Conservation (phyloP, 2,329 filamentous ascomycete genomes). For the Cercospora sp. region DNA sequence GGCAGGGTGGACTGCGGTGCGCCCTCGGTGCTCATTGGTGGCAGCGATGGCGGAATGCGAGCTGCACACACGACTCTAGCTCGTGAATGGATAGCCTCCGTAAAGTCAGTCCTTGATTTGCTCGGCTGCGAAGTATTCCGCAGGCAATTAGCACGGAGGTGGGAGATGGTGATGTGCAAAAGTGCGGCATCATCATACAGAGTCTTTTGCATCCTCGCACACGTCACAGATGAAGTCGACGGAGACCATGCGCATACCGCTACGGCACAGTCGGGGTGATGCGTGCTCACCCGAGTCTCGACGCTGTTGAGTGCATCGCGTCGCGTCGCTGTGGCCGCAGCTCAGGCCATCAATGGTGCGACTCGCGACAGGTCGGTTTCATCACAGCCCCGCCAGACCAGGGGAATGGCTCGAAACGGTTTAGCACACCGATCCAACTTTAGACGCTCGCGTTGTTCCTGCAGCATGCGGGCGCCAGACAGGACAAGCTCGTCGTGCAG, state of each 20-base stretch:
- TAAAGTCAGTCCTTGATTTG: background rate
- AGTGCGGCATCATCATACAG: background rate
- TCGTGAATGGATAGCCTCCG: slow-evolving; percentile 6
- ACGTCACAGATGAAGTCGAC: background rate
- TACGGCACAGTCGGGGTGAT: background rate
- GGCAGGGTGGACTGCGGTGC: background rate
- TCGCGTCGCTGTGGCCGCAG: background rate
- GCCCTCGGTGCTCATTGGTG: background rate
- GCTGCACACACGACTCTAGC: background rate
- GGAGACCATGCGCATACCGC: background rate
- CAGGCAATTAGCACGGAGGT: background rate
- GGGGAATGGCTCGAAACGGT: background rate
- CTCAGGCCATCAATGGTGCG: background rate
- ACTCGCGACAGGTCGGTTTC: background rate
- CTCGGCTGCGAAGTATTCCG: slow-evolving; percentile 3
- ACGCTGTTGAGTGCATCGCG: background rate
- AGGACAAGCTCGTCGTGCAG: background rate
- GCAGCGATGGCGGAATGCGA: background rate
- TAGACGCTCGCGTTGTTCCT: background rate
- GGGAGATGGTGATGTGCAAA: background rate
- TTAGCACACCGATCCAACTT: background rate
- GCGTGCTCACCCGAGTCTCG: background rate
- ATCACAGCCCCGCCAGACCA: background rate
- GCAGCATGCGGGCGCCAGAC: background rate
- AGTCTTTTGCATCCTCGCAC: background rate